phyloP scores from a whole-genome alignment of 192 early-diverging fungal species.

The Backusella parvicylindrica region DNA sequence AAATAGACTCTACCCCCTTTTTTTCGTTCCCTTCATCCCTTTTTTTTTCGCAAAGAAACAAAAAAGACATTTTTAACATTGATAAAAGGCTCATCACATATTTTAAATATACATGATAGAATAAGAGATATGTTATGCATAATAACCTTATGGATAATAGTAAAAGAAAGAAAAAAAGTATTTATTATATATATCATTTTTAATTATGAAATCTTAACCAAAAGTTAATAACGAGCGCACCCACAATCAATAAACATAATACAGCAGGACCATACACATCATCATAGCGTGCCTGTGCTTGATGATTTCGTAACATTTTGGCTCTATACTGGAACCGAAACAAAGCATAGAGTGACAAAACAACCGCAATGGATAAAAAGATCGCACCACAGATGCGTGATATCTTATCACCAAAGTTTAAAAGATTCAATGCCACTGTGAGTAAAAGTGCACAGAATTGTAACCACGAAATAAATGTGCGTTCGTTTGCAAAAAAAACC shows the following conservation, averaged over 20 bases:
- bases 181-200: neutral
- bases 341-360: conserved; percentile 13
- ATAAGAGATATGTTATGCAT: neutral
- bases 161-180: neutral
- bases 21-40: neutral
- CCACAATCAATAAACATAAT: conserved; percentile 65
- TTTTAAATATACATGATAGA: neutral
- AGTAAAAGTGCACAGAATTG: conserved; percentile 70
- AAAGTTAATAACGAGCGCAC: conserved; percentile 41
- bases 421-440: conserved; percentile 63
- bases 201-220: neutral
- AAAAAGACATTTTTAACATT: neutral
- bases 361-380: conserved; percentile 22
- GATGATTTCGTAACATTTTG: conserved; percentile 45
- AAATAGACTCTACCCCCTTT: neutral
- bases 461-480: conserved; percentile 85
- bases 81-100: neutral
- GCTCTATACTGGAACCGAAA: conserved; percentile 21
- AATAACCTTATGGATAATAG: neutral
- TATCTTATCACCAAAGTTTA: conserved; percentile 67
- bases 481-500: conserved; percentile 86
- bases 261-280: conserved; percentile 71
- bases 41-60: neutral
- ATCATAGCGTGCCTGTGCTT: conserved; percentile 50
- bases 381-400: conserved; percentile 57